Evolutionary conservation across 148 eudicot species (phyloP).

Genomic region (Dianthus caryophyllus): DNA sequence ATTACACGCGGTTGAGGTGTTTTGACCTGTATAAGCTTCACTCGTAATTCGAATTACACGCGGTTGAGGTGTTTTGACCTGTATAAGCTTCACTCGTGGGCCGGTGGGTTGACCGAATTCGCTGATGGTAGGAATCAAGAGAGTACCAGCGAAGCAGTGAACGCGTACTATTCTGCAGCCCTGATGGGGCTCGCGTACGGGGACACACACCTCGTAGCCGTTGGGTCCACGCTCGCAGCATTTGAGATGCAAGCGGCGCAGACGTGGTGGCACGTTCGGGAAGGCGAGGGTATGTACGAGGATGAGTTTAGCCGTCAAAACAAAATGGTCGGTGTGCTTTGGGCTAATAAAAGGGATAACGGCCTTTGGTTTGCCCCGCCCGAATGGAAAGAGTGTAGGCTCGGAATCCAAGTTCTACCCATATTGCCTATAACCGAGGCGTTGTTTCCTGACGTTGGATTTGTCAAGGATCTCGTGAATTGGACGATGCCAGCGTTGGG

Average conservation of each 20-base stretch:
- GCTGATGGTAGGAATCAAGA: conserved; percentile 87
- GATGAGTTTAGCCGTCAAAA: conserved; percentile 52
- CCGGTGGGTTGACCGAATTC: conserved; percentile 83
- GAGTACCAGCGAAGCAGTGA: conserved; percentile 86
- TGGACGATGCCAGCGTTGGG: conserved; percentile 68
- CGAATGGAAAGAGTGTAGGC: conserved; percentile 69
- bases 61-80: conserved; percentile 79
- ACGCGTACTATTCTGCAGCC: conserved; percentile 85
- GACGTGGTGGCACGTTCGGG: conserved; percentile 86
- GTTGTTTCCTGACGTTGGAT: conserved; percentile 54
- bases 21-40: conserved; percentile 89
- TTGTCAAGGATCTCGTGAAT: conserved; percentile 54
- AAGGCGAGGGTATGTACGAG: conserved; percentile 47
- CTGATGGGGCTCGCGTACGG: conserved; percentile 91
- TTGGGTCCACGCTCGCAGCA: conserved; percentile 61
- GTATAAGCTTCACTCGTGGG: conserved; percentile 95
- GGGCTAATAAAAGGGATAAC: conserved; percentile 79
- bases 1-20: conserved; percentile 62
- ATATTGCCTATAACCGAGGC: conserved; percentile 60
- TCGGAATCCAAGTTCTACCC: conserved; percentile 82
- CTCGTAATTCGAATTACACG: conserved; percentile 59
- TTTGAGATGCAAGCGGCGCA: conserved; percentile 71
- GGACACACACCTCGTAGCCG: conserved; percentile 58
- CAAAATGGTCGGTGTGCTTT: conserved; percentile 62
- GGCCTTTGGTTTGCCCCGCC: conserved; percentile 89